These are phyloP conservation scores for Raphanus hybrid DNA, from an alignment of 441 rosid species.

Conservation along the genomic window DNA sequence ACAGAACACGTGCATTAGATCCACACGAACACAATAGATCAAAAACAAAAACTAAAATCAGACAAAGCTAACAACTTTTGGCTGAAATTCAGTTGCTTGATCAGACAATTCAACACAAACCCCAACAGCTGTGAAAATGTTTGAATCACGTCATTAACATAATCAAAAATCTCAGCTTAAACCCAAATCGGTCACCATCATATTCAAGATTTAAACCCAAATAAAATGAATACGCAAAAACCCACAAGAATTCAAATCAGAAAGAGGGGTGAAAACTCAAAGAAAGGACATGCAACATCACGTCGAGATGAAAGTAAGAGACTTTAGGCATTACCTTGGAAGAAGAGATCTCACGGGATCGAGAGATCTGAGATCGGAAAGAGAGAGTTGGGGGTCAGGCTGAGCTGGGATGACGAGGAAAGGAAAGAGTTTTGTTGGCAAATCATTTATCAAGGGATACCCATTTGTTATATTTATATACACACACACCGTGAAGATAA, in stretches of 20 bases:
- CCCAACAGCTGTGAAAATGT: slow-evolving; percentile 3
- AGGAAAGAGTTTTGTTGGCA: slow-evolving; percentile 20
- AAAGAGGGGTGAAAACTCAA: too few species aligned
- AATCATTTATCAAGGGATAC: slow-evolving; percentile 3
- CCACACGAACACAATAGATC: slow-evolving; percentile 15
- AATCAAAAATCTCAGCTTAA: slow-evolving; percentile 24
- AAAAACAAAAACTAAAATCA: background rate
- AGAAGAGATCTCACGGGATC: slow-evolving; percentile 30
- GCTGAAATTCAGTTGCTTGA: background rate
- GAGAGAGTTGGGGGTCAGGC: slow-evolving; percentile 29
- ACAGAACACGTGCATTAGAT: slow-evolving; percentile 25
- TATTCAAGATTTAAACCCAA: background rate
- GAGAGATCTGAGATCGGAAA: slow-evolving; percentile 33
- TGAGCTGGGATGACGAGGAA: slow-evolving; percentile 35
- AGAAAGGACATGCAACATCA: slow-evolving; percentile 17
- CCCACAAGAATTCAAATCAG: slow-evolving; percentile 26
- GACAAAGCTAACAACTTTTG: background rate
- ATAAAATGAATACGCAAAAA: slow-evolving; percentile 7
- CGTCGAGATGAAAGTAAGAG: background rate
- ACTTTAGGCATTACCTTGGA: slow-evolving; percentile 35
- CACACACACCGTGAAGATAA: background rate
- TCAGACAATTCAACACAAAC: slow-evolving; percentile 7
- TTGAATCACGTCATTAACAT: background rate
- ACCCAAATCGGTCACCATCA: slow-evolving; percentile 34
- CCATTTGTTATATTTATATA: background rate